Evolutionary conservation across 768 basidiomycete species (phyloP).

Genomic region (Pleurotus citrinopileatus): DNA sequence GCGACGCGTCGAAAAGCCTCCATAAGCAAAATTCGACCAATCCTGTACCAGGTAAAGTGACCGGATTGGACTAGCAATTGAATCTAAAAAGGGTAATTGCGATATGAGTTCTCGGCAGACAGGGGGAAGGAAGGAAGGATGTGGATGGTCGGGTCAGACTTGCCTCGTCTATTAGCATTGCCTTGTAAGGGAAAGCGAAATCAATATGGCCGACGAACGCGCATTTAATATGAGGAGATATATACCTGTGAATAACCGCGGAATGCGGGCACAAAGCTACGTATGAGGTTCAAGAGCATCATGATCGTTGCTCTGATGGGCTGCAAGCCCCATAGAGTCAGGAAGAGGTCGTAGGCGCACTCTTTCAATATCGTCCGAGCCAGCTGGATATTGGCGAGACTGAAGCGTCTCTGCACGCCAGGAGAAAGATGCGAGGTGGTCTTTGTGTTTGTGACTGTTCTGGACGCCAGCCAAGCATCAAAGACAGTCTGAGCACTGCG

Average conservation of each 20-base stretch:
- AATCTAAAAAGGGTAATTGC: conserved; percentile 41
- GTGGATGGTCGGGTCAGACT: conserved; percentile 21
- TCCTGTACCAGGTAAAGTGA: conserved; percentile 67
- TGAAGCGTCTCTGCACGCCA: conserved; percentile 69
- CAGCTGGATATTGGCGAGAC: conserved; percentile 49
- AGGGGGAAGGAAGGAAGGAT: conserved; percentile 11
- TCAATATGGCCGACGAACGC: conserved; percentile 19
- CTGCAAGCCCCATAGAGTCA: conserved; percentile 48
- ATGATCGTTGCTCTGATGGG: conserved; percentile 70
- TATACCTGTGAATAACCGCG: conserved; percentile 79
- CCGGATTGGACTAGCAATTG: conserved; percentile 68
- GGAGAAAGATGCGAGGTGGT: conserved; percentile 47
- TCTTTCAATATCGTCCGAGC: conserved; percentile 53
- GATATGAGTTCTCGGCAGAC: conserved; percentile 14
- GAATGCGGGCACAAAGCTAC: conserved; percentile 78
- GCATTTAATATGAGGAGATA: conserved; percentile 17
- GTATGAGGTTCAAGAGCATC: conserved; percentile 64
- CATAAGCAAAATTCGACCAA: conserved; percentile 54
- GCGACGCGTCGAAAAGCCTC: conserved; percentile 63
- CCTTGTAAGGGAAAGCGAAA: conserved; percentile 35
- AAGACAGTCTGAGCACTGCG: conserved; percentile 31
- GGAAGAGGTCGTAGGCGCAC: conserved; percentile 51
- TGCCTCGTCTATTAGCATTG: conserved; percentile 82
- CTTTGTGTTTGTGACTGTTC: conserved; percentile 44
- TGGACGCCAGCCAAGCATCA: conserved; percentile 60